Evolutionary conservation across 352 stramenopile genomes (phyloP).

Genomic region (Phytophthora crassamura): DNA sequence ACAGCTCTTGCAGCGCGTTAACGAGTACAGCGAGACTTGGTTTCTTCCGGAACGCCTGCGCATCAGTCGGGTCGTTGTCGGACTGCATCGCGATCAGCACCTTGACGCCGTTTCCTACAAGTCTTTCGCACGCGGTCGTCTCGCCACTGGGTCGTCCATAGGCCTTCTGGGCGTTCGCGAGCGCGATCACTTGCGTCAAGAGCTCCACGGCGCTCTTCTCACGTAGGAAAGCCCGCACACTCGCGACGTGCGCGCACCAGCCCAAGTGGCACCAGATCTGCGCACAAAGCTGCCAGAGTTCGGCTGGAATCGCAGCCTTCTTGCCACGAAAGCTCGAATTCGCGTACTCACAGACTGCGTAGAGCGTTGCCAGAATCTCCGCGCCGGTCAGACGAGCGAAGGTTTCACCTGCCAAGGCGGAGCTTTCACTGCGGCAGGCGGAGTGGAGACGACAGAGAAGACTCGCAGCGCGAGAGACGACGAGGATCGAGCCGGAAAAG

Average conservation of each 20-base stretch:
- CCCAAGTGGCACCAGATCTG: conserved; percentile 82
- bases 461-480: conserved; percentile 52
- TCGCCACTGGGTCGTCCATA: conserved; percentile 22
- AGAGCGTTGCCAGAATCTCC: conserved; percentile 39
- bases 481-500: conserved; percentile 33
- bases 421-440: conserved; percentile 6
- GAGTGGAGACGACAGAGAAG: conserved; percentile 71
- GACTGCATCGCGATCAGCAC: conserved; percentile 62
- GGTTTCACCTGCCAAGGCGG: not conserved
- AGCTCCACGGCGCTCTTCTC: conserved; percentile 38
- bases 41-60: conserved; percentile 35
- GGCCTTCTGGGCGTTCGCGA: conserved; percentile 39
- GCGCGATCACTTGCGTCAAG: conserved; percentile 50
- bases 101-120: conserved; percentile 75
- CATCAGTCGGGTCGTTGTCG: conserved; percentile 21
- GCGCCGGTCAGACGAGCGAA: conserved; percentile 20
- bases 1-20: conserved; percentile 47
- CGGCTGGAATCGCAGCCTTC: conserved; percentile 15
- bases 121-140: conserved; percentile 48
- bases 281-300: conserved; percentile 64
- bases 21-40: conserved; percentile 46
- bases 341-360: conserved; percentile 35
- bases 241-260: conserved; percentile 49
- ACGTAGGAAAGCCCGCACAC: conserved; percentile 46
- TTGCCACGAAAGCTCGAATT: conserved; percentile 25